Percentiles rank a stretch among this genome's conserved stretches.
These are phyloP conservation scores for Pestalotiopsis sp. DNA, from an alignment of 2,329 filamentous ascomycete species.

Conservation along the genomic window DNA sequence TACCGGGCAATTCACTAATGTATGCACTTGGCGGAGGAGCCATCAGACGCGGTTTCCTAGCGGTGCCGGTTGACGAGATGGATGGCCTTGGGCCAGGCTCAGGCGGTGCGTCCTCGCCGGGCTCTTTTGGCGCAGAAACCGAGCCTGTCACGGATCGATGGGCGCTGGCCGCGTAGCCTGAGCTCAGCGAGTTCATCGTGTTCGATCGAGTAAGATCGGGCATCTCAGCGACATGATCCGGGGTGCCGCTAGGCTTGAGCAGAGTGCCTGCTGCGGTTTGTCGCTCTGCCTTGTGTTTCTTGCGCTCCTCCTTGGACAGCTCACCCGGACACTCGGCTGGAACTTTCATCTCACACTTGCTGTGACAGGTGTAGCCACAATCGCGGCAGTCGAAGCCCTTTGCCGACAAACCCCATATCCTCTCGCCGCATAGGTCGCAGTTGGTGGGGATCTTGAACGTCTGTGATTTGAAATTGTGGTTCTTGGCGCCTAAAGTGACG, in stretches of 20 bases:
- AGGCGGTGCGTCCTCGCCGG: slow-evolving; percentile 52
- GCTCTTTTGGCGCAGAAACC: slow-evolving; percentile 42
- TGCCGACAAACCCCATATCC: slow-evolving; percentile 95
- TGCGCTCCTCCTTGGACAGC: slow-evolving; percentile 90
- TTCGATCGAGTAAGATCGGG: slow-evolving; percentile 76
- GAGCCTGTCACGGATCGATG: slow-evolving; percentile 73
- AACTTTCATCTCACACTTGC: slow-evolving; percentile 99
- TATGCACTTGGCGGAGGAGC: slow-evolving; percentile 87
- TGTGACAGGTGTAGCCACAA: slow-evolving; percentile 97
- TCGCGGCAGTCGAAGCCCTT: slow-evolving; percentile 97
- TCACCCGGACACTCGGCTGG: slow-evolving; percentile 95
- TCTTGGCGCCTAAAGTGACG: slow-evolving; percentile 87
- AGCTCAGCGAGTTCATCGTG: slow-evolving; percentile 89
- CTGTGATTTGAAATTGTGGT: slow-evolving; percentile 97
- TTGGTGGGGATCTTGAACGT: slow-evolving; percentile 99
- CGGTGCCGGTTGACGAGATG: slow-evolving; percentile 33
- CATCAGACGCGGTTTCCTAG: slow-evolving; percentile 73
- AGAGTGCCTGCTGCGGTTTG: slow-evolving; percentile 75
- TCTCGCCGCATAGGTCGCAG: slow-evolving; percentile 93
- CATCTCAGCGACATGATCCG: slow-evolving; percentile 60
- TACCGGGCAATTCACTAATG: slow-evolving; percentile 67
- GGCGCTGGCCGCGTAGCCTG: slow-evolving; percentile 81
- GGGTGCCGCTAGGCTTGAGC: slow-evolving; percentile 50
- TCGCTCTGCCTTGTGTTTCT: slow-evolving; percentile 85
- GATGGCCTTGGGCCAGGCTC: slow-evolving; percentile 49